Evolutionary conservation across 2,329 filamentous ascomycete genomes (phyloP), one percentile per base, ranked within the genome.

Genomic region (Colletotrichum tabaci): DNA sequence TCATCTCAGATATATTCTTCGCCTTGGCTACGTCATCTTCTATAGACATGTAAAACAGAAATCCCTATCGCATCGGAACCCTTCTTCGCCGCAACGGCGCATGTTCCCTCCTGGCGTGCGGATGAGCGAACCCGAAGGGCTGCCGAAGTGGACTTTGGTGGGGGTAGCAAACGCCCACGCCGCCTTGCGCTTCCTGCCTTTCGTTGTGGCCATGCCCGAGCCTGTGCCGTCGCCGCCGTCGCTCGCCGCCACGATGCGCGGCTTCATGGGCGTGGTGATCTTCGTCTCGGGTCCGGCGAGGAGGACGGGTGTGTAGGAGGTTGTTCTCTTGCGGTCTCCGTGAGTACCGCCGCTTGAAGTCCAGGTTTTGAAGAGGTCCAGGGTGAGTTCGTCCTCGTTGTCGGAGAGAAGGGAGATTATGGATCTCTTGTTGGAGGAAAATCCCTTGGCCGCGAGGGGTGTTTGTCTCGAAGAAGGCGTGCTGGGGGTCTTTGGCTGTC

Each of bases 11-110:
- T 26, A 49, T 16, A 18, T 26, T 35, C 5, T 23, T 35, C 49
- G 18, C 26, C 12, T n/a, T 10, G 13, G 15, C 10, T 38, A 23
- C 49, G 47, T 4, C 13, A 21, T 18, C 16, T 15, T 40, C 18
- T 67, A 82, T 69, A 88, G 80, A 75, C 89, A 91, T 12, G 82
- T 84, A 74, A 92, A 90, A 79, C 90, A 91, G 79, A 91, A 91
- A 72, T 88, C 85, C 65, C 87, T 82, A 4, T 85, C 85, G 72
- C 89, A 91, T 18, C 80, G 81, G 76, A 87, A 91, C 15, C 87
- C 89, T 74, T 85, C 84, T 73, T 87, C 80, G 4, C 89, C 89
- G 70, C 90, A 91, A 16, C 82, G 82, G 62, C 86, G 81, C 74
- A 83, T 74, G 16, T 85, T 84, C 1, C 88, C 88, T 2, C 87